Conservation (phyloP, 805 yeast species). For the Candida loeiensis region DNA sequence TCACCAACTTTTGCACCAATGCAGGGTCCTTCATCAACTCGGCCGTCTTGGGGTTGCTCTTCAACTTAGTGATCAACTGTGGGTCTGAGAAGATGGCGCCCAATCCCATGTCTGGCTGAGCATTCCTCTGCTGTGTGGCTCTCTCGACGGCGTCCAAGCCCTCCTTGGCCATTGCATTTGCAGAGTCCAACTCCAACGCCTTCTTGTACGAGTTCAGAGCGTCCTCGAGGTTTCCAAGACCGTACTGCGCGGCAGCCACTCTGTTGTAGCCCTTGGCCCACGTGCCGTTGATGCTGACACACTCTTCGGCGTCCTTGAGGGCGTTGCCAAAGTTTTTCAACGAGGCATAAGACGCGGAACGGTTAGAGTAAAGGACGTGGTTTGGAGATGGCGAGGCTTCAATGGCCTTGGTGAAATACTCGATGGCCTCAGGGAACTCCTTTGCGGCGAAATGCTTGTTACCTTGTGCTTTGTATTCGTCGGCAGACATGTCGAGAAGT, state of each 20-base stretch:
- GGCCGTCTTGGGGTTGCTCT: conserved; percentile 80
- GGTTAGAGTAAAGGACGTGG: conserved; percentile 88
- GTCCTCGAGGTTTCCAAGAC: conserved; percentile 74
- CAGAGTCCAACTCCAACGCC: conserved; percentile 76
- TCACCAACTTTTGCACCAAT: conserved; percentile 64
- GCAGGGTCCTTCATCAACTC: conserved; percentile 85
- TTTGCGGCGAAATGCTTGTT: conserved; percentile 89
- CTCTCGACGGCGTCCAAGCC: conserved; percentile 72
- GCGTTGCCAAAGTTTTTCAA: conserved; percentile 71
- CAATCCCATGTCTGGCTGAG: conserved; percentile 70
- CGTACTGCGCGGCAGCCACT: conserved; percentile 88
- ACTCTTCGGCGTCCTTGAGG: conserved; percentile 77
- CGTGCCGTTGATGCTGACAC: conserved; percentile 72
- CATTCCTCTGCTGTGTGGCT: conserved; percentile 50
- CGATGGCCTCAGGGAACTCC: conserved; percentile 77
- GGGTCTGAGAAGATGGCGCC: conserved; percentile 81
- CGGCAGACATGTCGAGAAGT: conserved; percentile 50
- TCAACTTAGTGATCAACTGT: conserved; percentile 67
- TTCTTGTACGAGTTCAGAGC: conserved; percentile 70
- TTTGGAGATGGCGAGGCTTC: conserved; percentile 78
- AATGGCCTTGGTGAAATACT: conserved; percentile 80
- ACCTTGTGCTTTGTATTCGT: conserved; percentile 85
- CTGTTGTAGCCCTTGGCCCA: conserved; percentile 98
- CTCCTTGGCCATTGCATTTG: conserved; percentile 80
- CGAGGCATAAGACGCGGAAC: conserved; percentile 90